These are phyloP conservation scores for Hymenoscyphus infarciens DNA, from an alignment of 2,329 filamentous ascomycete genomes.

Conservation along the genomic window DNA sequence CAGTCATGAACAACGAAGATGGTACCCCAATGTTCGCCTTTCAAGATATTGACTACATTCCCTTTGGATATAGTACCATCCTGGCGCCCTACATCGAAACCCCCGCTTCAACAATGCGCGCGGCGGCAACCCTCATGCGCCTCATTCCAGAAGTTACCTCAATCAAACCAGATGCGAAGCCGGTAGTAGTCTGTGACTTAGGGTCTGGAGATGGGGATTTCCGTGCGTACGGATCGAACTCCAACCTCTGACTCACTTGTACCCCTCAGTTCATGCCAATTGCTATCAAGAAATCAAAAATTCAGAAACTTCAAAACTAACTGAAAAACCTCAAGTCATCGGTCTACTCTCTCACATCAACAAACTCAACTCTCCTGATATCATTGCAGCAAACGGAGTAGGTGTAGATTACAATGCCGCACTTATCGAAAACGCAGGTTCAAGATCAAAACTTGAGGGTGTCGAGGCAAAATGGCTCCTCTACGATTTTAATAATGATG, in stretches of 20 bases:
- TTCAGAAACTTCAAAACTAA: constrained; percentile 6
- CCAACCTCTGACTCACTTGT: not conserved
- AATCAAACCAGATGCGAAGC: constrained; percentile 7
- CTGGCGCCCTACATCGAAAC: constrained; percentile 27
- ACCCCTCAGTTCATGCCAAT: not conserved
- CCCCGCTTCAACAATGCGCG: constrained; percentile 23
- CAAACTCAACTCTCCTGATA: constrained; percentile 2
- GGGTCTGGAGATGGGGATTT: constrained; percentile 28
- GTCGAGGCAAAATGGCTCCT: constrained; percentile 20
- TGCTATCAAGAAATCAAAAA: not conserved
- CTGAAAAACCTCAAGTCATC: constrained; percentile 17
- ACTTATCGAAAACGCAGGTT: constrained; percentile 23
- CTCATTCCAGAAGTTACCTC: constrained; percentile 14
- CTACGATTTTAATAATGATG: constrained; percentile 28
- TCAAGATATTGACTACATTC: constrained; percentile 29
- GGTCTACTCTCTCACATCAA: constrained; percentile 23
- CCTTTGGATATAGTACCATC: constrained; percentile 20
- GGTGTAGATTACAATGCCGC: constrained; percentile 26
- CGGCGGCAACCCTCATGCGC: constrained; percentile 26
- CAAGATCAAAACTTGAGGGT: constrained; percentile 13
- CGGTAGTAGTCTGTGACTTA: constrained; percentile 24
- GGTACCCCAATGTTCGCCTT: constrained; percentile 29
- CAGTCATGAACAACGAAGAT: constrained; percentile 25
- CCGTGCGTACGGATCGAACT: constrained; percentile 15
- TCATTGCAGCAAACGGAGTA: constrained; percentile 14